Evolutionary conservation across 257 asterid species (phyloP), one percentile per base, ranked within the genome.

Genomic region (Coffea eugenioides): DNA sequence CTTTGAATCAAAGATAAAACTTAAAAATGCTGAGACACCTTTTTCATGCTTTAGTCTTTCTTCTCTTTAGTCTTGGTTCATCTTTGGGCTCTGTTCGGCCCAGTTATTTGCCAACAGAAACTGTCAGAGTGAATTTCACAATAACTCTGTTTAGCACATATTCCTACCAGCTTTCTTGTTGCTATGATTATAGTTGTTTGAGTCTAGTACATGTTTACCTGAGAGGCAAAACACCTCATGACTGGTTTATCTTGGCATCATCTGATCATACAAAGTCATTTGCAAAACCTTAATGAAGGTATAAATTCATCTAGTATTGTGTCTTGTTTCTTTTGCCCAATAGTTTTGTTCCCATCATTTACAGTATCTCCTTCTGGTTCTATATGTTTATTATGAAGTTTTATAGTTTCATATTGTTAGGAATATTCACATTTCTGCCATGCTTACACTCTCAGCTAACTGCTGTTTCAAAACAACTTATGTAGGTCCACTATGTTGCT

Each of bases 401-500:
- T 31, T 80, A 4, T 6, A 13, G 13, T 10, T 39, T 23, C 36
- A 65, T 46, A 59, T 36, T 69, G 23, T 20, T 20, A 0, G 4
- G 61, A 43, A 48, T 59, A 15, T 20, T 71, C 23, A n/a, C 20
- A 71, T 71, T 71, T 16, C 46, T 77, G 39, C 62, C 27, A 16
- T 23, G 74, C 34, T 69, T 69, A 3, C 8, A 2, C 52, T 45
- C 77, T 71, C 39, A 71, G 16, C 3, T 13, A 57, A 39, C 61
- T 67, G 72, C 59, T 25, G 27, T 56, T 54, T 77, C 62, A 70
- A 68, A 41, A 78, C 75, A 70, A 75, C 27, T 57, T 70, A 71
- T 84, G 73, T 83, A 95, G 99, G 89, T 95, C 46, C 99, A 95
- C 82, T 95, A 95, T n/a, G 99, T 95, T 12, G 98, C 99, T 74